phyloP scores from a whole-genome alignment of 2,329 filamentous ascomycete species.

The Cytospora leucostoma region DNA sequence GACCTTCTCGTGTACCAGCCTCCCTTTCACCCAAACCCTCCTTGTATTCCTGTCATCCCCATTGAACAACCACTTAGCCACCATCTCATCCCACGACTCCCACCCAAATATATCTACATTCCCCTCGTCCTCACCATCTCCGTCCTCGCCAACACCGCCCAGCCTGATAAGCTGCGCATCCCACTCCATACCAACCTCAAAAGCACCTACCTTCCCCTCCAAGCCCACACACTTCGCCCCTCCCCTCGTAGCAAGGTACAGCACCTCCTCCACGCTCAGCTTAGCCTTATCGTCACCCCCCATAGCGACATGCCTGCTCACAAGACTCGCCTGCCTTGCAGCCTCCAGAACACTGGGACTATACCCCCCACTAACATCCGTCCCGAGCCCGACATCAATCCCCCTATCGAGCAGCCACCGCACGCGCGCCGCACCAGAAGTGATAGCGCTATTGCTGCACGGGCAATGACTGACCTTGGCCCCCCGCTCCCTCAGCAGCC shows the following conservation, averaged over 20 bases:
- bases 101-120: conserved; percentile 88
- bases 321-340: conserved; percentile 77
- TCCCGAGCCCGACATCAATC: conserved; percentile 81
- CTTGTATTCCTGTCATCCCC: conserved; percentile 91
- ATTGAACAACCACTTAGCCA: conserved; percentile 93
- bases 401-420: conserved; percentile 73
- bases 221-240: conserved; percentile 82
- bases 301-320: conserved; percentile 72
- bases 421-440: conserved; percentile 76
- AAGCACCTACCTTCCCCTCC: conserved; percentile 70
- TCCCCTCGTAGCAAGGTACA: conserved; percentile 86
- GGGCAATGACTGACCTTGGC: conserved; percentile 84
- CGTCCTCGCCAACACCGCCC: conserved; percentile 48
- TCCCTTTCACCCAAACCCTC: conserved; percentile 85
- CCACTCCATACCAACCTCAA: conserved; percentile 85
- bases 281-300: conserved; percentile 56
- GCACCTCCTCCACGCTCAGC: conserved; percentile 79
- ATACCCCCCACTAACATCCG: conserved; percentile 89
- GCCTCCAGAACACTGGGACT: conserved; percentile 78
- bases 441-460: conserved; percentile 79
- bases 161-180: conserved; percentile 84
- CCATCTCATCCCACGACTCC: conserved; percentile 81
- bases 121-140: conserved; percentile 46
- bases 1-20: conserved; percentile 68
- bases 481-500: conserved; percentile 60